These are phyloP conservation scores for Tricholoma bakamatsutake DNA, from an alignment of 768 basidiomycete genomes.

Conservation along the genomic window DNA sequence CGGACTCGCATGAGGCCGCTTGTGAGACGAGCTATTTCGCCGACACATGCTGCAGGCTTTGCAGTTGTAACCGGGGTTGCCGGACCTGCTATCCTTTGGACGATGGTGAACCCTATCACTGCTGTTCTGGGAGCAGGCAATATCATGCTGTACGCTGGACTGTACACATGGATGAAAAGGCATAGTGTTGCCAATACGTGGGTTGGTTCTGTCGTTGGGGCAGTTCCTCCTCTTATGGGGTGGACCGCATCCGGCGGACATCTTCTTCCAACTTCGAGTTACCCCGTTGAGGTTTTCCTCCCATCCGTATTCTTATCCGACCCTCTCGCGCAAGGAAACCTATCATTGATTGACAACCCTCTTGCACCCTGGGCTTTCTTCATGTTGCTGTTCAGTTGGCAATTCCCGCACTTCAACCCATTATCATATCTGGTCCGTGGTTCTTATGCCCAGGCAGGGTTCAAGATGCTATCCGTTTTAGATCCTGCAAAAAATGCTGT, in stretches of 20 bases:
- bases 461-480: slow-evolving; percentile 85
- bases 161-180: slow-evolving; percentile 92
- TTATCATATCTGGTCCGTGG: slow-evolving; percentile 83
- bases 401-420: slow-evolving; percentile 97
- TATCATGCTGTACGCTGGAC: slow-evolving; percentile 82
- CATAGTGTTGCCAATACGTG: slow-evolving; percentile 82
- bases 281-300: slow-evolving; percentile 56
- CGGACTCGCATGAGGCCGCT: slow-evolving; percentile 86
- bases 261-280: slow-evolving; percentile 56
- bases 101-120: slow-evolving; percentile 81
- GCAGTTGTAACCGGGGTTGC: slow-evolving; percentile 70
- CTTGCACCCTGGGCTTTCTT: slow-evolving; percentile 78
- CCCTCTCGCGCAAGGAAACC: slow-evolving; percentile 29
- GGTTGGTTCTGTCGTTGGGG: slow-evolving; percentile 92
- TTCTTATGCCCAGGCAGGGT: slow-evolving; percentile 90
- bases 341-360: slow-evolving; percentile 67
- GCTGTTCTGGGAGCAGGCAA: slow-evolving; percentile 81
- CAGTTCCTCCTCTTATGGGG: slow-evolving; percentile 92
- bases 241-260: slow-evolving; percentile 93
- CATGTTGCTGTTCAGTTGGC: slow-evolving; percentile 90
- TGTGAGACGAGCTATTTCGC: slow-evolving; percentile 77
- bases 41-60: slow-evolving; percentile 79
- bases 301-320: slow-evolving; percentile 49
- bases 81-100: slow-evolving; percentile 74
- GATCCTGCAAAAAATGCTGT: slow-evolving; percentile 74